Conservation (phyloP, 1,284 basidiomycete species). For the Ganoderma leucocontextum region DNA sequence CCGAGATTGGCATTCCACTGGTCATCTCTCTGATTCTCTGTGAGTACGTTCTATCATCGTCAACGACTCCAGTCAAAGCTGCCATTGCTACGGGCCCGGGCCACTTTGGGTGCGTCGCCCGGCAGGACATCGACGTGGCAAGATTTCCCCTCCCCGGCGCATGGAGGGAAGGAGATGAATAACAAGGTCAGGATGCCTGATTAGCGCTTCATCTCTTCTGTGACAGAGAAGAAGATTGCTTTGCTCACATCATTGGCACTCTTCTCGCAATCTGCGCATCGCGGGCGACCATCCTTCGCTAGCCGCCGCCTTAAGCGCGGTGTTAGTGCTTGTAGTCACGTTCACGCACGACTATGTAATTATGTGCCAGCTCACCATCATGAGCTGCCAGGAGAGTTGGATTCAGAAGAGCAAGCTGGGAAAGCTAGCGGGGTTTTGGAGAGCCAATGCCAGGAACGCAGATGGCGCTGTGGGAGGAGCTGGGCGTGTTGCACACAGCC, state of each 20-base stretch:
- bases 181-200: slow-evolving; percentile 29
- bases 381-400: neutral
- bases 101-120: neutral
- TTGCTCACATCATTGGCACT: slow-evolving; percentile 36
- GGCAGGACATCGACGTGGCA: slow-evolving; percentile 8
- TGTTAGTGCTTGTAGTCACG: neutral
- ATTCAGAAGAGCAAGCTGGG: neutral
- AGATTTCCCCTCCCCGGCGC: slow-evolving; percentile 13
- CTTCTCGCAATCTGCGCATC: slow-evolving; percentile 30
- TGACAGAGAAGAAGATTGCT: slow-evolving; percentile 33
- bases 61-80: neutral
- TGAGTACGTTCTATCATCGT: slow-evolving; percentile 8
- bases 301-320: neutral
- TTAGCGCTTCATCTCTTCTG: slow-evolving; percentile 34
- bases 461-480: neutral
- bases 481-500: neutral
- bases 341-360: neutral
- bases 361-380: neutral
- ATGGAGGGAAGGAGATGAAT: slow-evolving; percentile 12
- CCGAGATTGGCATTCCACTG: slow-evolving; percentile 30
- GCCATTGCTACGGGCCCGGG: neutral
- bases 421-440: neutral
- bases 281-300: slow-evolving; percentile 21
- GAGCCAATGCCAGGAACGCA: neutral
- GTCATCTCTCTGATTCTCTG: neutral